These are phyloP conservation scores for Podaxis sp. DNA, from an alignment of 768 basidiomycete species.

Conservation along the genomic window DNA sequence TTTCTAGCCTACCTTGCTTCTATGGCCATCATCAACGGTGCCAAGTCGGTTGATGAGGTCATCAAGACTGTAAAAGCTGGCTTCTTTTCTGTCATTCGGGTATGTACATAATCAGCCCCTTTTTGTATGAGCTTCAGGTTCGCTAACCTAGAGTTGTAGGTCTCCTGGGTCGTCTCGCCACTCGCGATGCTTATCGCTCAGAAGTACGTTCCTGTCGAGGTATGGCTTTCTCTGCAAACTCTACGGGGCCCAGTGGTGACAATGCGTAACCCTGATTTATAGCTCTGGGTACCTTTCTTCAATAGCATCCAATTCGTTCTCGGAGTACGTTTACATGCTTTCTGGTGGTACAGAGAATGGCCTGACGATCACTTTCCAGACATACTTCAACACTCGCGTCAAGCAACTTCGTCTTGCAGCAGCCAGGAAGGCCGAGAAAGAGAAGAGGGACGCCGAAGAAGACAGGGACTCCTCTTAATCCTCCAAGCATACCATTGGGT, in stretches of 20 bases:
- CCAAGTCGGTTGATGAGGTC: slow-evolving; percentile 62
- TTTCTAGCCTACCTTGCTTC: slow-evolving; percentile 65
- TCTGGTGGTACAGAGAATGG: neutral
- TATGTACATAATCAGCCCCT: slow-evolving; percentile 29
- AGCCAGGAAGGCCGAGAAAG: slow-evolving; percentile 46
- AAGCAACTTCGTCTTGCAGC: slow-evolving; percentile 61
- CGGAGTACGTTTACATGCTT: slow-evolving; percentile 49
- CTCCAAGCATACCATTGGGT: neutral
- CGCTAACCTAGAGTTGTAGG: slow-evolving; percentile 36
- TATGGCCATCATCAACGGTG: slow-evolving; percentile 84
- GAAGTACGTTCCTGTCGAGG: slow-evolving; percentile 75
- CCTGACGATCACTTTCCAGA: slow-evolving; percentile 36
- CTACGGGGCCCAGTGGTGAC: neutral
- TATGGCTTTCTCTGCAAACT: slow-evolving; percentile 26
- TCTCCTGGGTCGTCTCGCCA: slow-evolving; percentile 80
- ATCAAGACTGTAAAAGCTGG: slow-evolving; percentile 66
- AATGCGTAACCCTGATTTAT: slow-evolving; percentile 6
- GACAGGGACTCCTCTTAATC: too few species aligned
- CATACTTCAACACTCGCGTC: slow-evolving; percentile 70
- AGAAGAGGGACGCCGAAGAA: slow-evolving; percentile 24
- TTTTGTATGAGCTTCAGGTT: neutral
- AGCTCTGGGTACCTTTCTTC: slow-evolving; percentile 92
- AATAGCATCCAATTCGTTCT: slow-evolving; percentile 72
- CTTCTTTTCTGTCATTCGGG: slow-evolving; percentile 72
- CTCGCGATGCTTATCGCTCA: slow-evolving; percentile 74